Percentiles rank a stretch among this genome's conserved stretches.
Conservation (phyloP, 306 rosid genomes). For the Prunus armeniaca region DNA sequence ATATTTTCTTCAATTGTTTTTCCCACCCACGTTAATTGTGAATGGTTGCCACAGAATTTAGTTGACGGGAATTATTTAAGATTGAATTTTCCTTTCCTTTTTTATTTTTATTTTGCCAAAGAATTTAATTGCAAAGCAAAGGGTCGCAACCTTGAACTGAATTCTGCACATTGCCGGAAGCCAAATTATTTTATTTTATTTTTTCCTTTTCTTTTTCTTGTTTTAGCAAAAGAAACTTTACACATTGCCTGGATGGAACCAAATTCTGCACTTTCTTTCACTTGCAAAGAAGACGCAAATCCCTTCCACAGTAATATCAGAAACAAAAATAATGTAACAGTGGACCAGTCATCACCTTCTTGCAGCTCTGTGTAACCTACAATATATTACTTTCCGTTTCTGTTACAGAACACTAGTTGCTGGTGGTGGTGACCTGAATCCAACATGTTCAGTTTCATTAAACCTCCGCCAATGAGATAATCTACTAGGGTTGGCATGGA, state of each 20-base stretch:
- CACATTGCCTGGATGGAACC: background rate
- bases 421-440: background rate
- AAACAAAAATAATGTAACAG: background rate
- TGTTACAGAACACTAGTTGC: background rate
- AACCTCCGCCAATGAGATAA: background rate
- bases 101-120: too few relatives aligned
- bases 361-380: constrained; percentile 9
- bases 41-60: too few relatives aligned
- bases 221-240: too few relatives aligned
- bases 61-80: too few relatives aligned
- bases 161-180: too few relatives aligned
- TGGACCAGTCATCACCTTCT: background rate
- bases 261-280: background rate
- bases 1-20: too few relatives aligned
- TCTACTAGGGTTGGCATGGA: background rate
- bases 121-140: too few relatives aligned
- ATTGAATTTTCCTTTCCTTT: too few relatives aligned
- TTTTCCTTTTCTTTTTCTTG: too few relatives aligned
- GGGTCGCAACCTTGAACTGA: too few relatives aligned
- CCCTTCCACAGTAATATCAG: background rate
- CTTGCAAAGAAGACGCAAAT: background rate
- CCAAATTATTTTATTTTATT: too few relatives aligned
- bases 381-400: background rate
- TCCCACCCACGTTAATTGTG: too few relatives aligned
- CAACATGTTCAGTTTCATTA: background rate